A percentile compares a stretch with the other conserved stretches of the same genome.
Evolutionary conservation across 2,329 filamentous ascomycete species (phyloP).

Genomic region (Cladosporium sp.): DNA sequence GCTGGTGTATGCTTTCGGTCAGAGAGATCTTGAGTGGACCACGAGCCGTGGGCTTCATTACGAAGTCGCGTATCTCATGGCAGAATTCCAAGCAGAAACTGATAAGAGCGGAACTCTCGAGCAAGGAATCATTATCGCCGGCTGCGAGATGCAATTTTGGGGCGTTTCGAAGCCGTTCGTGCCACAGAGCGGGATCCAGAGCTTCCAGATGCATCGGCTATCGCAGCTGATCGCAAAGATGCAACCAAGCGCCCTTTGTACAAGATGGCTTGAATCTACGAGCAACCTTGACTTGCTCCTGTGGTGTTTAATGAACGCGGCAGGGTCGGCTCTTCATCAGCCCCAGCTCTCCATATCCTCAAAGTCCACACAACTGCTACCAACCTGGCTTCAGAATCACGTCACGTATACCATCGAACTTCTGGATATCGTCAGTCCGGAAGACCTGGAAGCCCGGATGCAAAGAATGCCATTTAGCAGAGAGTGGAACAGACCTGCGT

Average conservation of each 20-base stretch:
- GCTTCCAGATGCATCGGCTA: neutral
- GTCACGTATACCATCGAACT: neutral
- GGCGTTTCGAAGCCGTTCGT: neutral
- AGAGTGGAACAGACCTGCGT: neutral
- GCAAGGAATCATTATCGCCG: neutral
- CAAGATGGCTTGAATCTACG: neutral
- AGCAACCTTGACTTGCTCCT: neutral
- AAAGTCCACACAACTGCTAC: neutral
- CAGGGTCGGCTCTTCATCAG: neutral
- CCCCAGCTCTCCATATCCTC: neutral
- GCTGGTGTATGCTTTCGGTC: neutral
- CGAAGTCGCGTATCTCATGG: neutral
- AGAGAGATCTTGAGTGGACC: neutral
- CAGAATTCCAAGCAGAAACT: neutral
- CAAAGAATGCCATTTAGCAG: neutral
- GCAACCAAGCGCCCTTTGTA: neutral
- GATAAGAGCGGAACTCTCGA: neutral
- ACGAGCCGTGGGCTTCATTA: neutral
- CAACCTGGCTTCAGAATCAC: neutral
- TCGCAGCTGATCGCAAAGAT: neutral
- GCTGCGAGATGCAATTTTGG: neutral
- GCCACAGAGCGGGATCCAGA: neutral
- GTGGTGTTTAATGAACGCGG: neutral
- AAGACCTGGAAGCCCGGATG: neutral
- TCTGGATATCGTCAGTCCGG: neutral